A percentile compares a stretch with the other conserved stretches of the same genome.
Conservation (phyloP, 257 asterid species). For the Lavandula angustifolia region DNA sequence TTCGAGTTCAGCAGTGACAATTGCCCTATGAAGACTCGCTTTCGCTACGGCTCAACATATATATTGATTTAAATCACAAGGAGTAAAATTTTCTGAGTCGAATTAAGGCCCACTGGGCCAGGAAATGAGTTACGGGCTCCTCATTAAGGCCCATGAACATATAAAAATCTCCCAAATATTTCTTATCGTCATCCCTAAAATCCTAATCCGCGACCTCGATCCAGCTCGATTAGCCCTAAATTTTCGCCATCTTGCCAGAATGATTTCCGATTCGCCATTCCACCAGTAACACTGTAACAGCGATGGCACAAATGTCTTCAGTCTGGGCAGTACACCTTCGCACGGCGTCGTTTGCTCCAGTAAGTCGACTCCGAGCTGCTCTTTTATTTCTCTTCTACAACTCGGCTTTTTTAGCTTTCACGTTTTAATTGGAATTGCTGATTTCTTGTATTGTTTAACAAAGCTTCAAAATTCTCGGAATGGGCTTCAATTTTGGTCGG, state of each 20-base stretch:
- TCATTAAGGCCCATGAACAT: not conserved
- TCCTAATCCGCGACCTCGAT: not conserved
- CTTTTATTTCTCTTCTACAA: slow-evolving; percentile 3
- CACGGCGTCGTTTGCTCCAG: slow-evolving; percentile 40
- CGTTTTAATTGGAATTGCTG: not conserved
- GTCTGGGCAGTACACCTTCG: slow-evolving; percentile 42
- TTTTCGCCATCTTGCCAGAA: slow-evolving; percentile 29
- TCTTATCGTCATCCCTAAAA: not conserved
- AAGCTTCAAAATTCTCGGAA: slow-evolving; percentile 41
- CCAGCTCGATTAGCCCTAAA: slow-evolving; percentile 31
- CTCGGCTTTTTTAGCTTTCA: not conserved
- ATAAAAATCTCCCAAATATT: not conserved
- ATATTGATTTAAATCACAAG: too few species aligned
- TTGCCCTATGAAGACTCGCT: slow-evolving; percentile 3
- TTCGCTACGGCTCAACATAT: not conserved
- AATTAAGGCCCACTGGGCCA: not conserved
- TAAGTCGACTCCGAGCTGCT: slow-evolving; percentile 29
- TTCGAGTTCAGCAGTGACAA: not conserved
- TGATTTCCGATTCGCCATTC: slow-evolving; percentile 26
- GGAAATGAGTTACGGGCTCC: not conserved
- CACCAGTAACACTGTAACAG: slow-evolving; percentile 18
- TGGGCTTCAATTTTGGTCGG: slow-evolving; percentile 34
- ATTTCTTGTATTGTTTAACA: slow-evolving; percentile 9
- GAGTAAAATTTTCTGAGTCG: too few species aligned
- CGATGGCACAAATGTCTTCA: slow-evolving; percentile 47